Percentiles rank a stretch among this genome's conserved stretches.
Evolutionary conservation across 2,329 filamentous ascomycete genomes (phyloP).

Genomic region (Teratosphaeria viscida): DNA sequence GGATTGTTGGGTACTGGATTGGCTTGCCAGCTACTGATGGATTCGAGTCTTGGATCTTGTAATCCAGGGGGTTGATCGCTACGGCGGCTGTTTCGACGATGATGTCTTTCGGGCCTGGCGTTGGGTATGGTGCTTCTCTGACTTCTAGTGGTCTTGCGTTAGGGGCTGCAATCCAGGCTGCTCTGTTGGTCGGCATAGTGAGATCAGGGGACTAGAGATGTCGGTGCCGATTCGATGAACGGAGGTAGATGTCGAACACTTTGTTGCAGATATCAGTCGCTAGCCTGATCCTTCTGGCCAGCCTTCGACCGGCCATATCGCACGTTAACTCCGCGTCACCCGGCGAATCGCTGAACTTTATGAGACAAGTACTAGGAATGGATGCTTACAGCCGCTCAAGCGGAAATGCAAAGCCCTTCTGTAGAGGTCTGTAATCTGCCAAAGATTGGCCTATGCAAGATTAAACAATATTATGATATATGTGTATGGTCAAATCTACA

Average conservation of each 20-base stretch:
- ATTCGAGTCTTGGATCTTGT: conserved; percentile 19
- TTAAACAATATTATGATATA: background rate
- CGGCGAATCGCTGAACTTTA: too few relatives aligned
- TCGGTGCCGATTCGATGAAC: background rate
- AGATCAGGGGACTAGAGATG: background rate
- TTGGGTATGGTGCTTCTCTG: background rate
- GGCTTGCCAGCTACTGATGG: conserved; percentile 8
- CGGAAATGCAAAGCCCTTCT: too few relatives aligned
- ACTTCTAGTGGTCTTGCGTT: background rate
- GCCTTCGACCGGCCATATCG: background rate
- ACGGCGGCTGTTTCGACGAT: conserved; percentile 17
- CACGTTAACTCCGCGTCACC: background rate
- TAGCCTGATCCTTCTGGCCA: background rate
- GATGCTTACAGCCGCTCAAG: too few relatives aligned
- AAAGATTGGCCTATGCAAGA: background rate
- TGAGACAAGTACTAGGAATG: too few relatives aligned
- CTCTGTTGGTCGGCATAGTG: background rate
- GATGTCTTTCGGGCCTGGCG: background rate
- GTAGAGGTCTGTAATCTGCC: too few relatives aligned
- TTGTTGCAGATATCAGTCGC: background rate
- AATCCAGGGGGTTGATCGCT: conserved; percentile 32
- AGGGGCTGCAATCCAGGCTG: background rate
- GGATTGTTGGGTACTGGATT: conserved; percentile 8
- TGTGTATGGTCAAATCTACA: background rate
- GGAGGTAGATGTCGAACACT: background rate